Evolutionary conservation across 2,329 filamentous ascomycete species (phyloP).

Genomic region (Xylaria sp.): DNA sequence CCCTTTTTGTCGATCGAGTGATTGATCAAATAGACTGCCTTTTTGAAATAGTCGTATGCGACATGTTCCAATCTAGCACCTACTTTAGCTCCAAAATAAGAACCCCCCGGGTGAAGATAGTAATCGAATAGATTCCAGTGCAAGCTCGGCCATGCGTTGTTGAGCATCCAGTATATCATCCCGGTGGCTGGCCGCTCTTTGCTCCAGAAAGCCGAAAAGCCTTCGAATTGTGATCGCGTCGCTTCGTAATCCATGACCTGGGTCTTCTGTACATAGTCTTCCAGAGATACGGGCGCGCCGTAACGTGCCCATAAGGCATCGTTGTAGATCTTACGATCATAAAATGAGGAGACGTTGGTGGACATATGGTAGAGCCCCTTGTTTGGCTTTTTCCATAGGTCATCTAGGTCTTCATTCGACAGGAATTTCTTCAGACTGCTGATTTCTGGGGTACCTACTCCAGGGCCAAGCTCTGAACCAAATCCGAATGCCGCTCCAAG

Average conservation of each 20-base stretch:
- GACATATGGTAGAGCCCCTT: slow-evolving; percentile 71
- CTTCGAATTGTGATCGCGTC: slow-evolving; percentile 69
- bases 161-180: slow-evolving; percentile 75
- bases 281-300: slow-evolving; percentile 62
- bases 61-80: slow-evolving; percentile 64
- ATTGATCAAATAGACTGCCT: slow-evolving; percentile 65
- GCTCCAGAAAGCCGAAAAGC: slow-evolving; percentile 63
- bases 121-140: slow-evolving; percentile 75
- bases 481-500: slow-evolving; percentile 71
- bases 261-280: slow-evolving; percentile 69
- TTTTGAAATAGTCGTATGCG: slow-evolving; percentile 63
- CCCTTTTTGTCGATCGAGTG: slow-evolving; percentile 57
- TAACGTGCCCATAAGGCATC: slow-evolving; percentile 63
- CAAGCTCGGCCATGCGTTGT: slow-evolving; percentile 71
- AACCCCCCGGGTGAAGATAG: slow-evolving; percentile 67
- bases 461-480: slow-evolving; percentile 70
- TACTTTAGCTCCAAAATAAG: slow-evolving; percentile 69
- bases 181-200: slow-evolving; percentile 66
- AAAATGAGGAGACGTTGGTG: slow-evolving; percentile 64
- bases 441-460: slow-evolving; percentile 70
- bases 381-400: slow-evolving; percentile 66
- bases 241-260: slow-evolving; percentile 75
- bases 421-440: slow-evolving; percentile 66
- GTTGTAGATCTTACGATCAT: slow-evolving; percentile 68
- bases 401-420: slow-evolving; percentile 60